A percentile compares a stretch with the other conserved stretches of the same genome.
phyloP scores from a whole-genome alignment of 1,284 basidiomycete genomes.

The Volvariella surrecta region DNA sequence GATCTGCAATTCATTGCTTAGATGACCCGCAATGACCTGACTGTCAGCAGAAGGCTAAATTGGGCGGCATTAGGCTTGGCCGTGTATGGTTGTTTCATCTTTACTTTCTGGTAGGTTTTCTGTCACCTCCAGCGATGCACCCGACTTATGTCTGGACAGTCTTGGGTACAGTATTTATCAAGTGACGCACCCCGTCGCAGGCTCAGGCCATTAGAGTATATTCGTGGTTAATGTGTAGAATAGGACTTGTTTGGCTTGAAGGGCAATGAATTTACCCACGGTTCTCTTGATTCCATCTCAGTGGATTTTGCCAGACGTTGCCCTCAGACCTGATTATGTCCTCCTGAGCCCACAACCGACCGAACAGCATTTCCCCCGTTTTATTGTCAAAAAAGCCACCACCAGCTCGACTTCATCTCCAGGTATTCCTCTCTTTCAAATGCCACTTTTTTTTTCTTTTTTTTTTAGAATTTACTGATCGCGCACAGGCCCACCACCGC shows the following conservation, averaged over 20 bases:
- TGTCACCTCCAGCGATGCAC: neutral
- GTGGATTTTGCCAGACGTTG: slow-evolving; percentile 12
- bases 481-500: slow-evolving; percentile 1
- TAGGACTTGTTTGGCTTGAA: slow-evolving; percentile 2
- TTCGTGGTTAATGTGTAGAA: slow-evolving; percentile 1
- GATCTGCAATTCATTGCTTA: slow-evolving; percentile 26
- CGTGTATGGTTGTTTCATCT: slow-evolving; percentile 74
- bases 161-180: slow-evolving; percentile 72
- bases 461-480: too few relatives aligned
- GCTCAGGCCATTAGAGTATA: slow-evolving; percentile 7
- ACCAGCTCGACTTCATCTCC: neutral
- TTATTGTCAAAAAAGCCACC: neutral
- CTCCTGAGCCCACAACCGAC: slow-evolving; percentile 4
- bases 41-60: slow-evolving; percentile 47
- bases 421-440: slow-evolving; percentile 1
- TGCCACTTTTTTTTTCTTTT: slow-evolving; percentile 3
- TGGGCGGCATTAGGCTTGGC: slow-evolving; percentile 60
- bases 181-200: slow-evolving; percentile 27
- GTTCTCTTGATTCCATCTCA: slow-evolving; percentile 10
- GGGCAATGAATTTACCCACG: slow-evolving; percentile 19
- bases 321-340: slow-evolving; percentile 7
- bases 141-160: slow-evolving; percentile 26
- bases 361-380: slow-evolving; percentile 7
- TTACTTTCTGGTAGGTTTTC: slow-evolving; percentile 75
- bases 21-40: slow-evolving; percentile 66